Evolutionary conservation across 352 stramenopile genomes (phyloP), one percentile per base, ranked within the genome.

Genomic region (Globisporangium mamillatum): DNA sequence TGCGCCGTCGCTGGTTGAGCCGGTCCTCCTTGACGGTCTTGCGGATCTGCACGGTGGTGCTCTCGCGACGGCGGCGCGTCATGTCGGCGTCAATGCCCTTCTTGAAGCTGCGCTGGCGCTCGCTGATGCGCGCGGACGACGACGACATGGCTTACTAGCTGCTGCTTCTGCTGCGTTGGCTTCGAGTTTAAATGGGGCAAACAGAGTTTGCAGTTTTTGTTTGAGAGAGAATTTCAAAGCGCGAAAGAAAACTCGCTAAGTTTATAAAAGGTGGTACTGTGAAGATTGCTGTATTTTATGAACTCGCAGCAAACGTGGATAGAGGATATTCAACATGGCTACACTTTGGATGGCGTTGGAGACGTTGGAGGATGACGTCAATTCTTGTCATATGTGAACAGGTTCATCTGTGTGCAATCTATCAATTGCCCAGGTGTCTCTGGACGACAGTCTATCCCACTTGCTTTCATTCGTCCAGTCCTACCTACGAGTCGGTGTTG

Each of bases 1-100:
- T 92, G 61, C 81, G 81, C 63, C 82, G 79, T 44, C 84, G 82
- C 73, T 92, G 80, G 74, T 92, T 90, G 71, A 93, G 80, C 57
- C 84, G 84, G 63, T 94, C 86, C 68, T 93, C 83, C 72, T 92
- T 91, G 48, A 91, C 89, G 52, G 69, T 89, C 75, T 94, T 94
- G 63, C 86, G 81, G 75, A 94, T 94, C 79, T 93, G 86, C 68
- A 94, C 83, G 16, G 84, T 92, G 8, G 84, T 94, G 70, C 92
- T 85, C 72, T 88, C 84, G 62, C 86, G 83, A 46, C 80, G 82
- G 60, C 84, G 83, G 53, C 86, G 86, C 60, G 82, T 85, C 67
- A 90, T 82, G 79, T 92, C 87, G 32, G 85, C 68, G 63, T 92
- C 85, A 64, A 93, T 93, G 41, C 76, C 81, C 69, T 93, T 91